Evolutionary conservation across 2,329 filamentous ascomycete genomes (phyloP).

Genomic region (Fusarium solani-melongenae): DNA sequence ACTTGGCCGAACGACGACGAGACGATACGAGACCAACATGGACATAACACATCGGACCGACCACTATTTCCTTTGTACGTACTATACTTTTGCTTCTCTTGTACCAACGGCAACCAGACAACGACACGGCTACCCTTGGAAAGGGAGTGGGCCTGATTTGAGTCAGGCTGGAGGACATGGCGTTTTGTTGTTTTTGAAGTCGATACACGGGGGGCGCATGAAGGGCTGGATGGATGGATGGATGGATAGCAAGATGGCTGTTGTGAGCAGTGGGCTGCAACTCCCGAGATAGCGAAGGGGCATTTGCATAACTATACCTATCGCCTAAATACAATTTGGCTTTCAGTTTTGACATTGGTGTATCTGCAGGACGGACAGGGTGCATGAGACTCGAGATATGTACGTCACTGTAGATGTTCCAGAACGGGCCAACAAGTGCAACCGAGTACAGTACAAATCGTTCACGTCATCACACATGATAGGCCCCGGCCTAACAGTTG

Average conservation of each 20-base stretch:
- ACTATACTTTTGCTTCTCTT: conserved; percentile 43
- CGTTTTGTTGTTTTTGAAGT: conserved; percentile 36
- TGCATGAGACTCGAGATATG: neutral
- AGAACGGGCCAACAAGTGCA: neutral
- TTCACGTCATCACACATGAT: neutral
- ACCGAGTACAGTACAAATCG: neutral
- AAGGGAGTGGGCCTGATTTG: conserved; percentile 24
- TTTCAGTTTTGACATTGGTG: neutral
- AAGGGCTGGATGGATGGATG: neutral
- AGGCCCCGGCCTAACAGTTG: neutral
- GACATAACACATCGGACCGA: conserved; percentile 43
- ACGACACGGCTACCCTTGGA: conserved; percentile 22
- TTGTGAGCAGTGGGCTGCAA: conserved; percentile 44
- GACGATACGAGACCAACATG: conserved; percentile 47
- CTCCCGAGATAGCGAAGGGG: conserved; percentile 22
- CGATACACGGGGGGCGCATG: conserved; percentile 37
- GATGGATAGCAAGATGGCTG: conserved; percentile 25
- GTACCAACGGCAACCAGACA: conserved; percentile 40
- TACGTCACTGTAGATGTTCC: conserved; percentile 1
- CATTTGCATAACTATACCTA: conserved; percentile 39
- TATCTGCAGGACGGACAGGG: neutral
- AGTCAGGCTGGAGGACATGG: conserved; percentile 34
- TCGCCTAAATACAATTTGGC: conserved; percentile 25
- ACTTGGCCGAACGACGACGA: conserved; percentile 44
- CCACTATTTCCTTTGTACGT: conserved; percentile 43